A percentile compares a stretch with the other conserved stretches of the same genome.
Conservation (phyloP, 2,329 filamentous ascomycete species). For the Coniochaeta pulveracea region DNA sequence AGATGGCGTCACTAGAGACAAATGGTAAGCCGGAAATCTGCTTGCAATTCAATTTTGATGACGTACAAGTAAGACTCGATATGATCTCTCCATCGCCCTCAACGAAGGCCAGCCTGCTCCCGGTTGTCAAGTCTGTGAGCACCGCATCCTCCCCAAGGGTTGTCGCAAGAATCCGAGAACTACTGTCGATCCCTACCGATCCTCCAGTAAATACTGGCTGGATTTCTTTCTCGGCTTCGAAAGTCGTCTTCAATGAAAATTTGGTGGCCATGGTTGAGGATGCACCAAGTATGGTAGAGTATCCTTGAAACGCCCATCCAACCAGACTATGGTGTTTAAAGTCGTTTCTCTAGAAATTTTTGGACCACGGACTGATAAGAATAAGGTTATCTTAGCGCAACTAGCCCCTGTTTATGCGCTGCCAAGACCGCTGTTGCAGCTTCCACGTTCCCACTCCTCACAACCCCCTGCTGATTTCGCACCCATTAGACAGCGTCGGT, state of each 20-base stretch:
- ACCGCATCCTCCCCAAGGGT: constrained; percentile 88
- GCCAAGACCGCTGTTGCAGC: constrained; percentile 7
- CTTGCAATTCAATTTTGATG: constrained; percentile 9
- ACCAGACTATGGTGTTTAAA: neutral
- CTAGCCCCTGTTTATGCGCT: neutral
- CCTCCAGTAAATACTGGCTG: constrained; percentile 93
- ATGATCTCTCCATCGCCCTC: constrained; percentile 75
- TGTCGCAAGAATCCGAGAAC: constrained; percentile 73
- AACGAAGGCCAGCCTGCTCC: constrained; percentile 70
- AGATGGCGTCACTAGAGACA: constrained; percentile 62
- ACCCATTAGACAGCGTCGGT: too few species aligned
- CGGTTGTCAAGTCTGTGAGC: constrained; percentile 73
- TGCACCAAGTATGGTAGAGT: constrained; percentile 3
- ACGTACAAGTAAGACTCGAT: constrained; percentile 56
- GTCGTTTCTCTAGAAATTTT: constrained; percentile 8
- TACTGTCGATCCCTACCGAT: constrained; percentile 69
- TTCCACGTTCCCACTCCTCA: constrained; percentile 4
- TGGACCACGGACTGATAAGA: constrained; percentile 12
- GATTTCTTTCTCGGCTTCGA: constrained; percentile 71
- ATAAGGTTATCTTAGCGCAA: constrained; percentile 27
- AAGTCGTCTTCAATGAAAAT: constrained; percentile 70
- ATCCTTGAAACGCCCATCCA: constrained; percentile 6
- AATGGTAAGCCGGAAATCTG: constrained; percentile 3
- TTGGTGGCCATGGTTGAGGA: constrained; percentile 44
- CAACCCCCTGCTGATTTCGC: too few species aligned